Evolutionary conservation across 2,329 filamentous ascomycete genomes (phyloP), one percentile per base, ranked within the genome.

Genomic region (Hypoxylon sp.): DNA sequence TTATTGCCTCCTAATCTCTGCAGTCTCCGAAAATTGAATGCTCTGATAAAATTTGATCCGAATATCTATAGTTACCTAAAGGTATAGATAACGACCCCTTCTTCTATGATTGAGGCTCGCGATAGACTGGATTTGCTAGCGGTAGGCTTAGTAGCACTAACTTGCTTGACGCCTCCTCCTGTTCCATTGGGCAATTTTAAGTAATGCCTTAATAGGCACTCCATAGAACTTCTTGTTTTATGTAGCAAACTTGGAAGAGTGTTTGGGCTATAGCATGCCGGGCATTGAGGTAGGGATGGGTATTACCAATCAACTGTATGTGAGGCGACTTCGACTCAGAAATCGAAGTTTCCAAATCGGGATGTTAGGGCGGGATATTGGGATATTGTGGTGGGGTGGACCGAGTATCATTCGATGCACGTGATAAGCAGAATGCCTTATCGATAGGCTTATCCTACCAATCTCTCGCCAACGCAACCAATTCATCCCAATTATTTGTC

Each of bases 401-500:
- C 23, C 23, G 52, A 41, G 13, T 9, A 56, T 34, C 25, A 46
- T 46, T 34, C 17, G 28, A 56, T 56, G 38, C 53, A 56, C 32
- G 55, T 58, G 43, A 48, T 49, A 48, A 17, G 38, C 4, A 10
- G 25, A 36, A 43, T 13, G 10, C 30, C 30, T 49, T 51, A 60
- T 60, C 56, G 56, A 60, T 60, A 60, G 46, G 34, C 34, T 38
- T 32, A 9, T 50, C 23, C n/a, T 23, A 28, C 56, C 32, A 49
- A 23, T 28, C n/a, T 28, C n/a, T 46, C 5, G 13, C 28, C 28
- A 14, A 46, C 30, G 21, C 28, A 43, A 13, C 41, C 52, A 61
- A 65, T 65, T 58, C 57, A 52, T 57, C 23, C 32, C 41, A 38
- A 57, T 58, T 59, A 69, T 67, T 69, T 61, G 67, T 63, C 67